Percentiles rank a stretch among this genome's conserved stretches.
phyloP scores from a whole-genome alignment of 129 eudicot genomes.

The Flaveria brownii region DNA sequence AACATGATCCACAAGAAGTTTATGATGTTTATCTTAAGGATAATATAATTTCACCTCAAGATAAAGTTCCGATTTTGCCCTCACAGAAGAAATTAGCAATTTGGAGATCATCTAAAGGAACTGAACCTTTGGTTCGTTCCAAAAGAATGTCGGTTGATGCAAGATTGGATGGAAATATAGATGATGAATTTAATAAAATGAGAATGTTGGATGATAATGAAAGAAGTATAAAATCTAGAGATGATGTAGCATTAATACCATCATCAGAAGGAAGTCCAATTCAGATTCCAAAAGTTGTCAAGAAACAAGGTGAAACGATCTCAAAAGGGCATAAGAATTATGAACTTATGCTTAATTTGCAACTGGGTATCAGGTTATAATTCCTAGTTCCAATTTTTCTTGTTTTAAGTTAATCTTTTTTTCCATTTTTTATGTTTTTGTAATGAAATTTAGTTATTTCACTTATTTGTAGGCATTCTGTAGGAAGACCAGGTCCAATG shows the following conservation, averaged over 20 bases:
- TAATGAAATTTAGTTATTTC: not conserved
- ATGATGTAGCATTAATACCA: constrained; percentile 31
- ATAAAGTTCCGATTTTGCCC: constrained; percentile 70
- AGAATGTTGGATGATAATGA: constrained; percentile 41
- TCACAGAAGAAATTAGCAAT: constrained; percentile 85
- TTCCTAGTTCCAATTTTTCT: not conserved
- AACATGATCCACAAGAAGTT: constrained; percentile 70
- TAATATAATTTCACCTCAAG: constrained; percentile 49
- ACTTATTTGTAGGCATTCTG: constrained; percentile 63
- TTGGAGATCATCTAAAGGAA: constrained; percentile 66
- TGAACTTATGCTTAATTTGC: constrained; percentile 86
- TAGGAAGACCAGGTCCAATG: constrained; percentile 80
- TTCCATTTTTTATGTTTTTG: not conserved
- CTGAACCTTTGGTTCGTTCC: constrained; percentile 47
- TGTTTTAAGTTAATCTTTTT: not conserved
- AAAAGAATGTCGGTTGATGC: constrained; percentile 87
- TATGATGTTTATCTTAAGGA: constrained; percentile 50
- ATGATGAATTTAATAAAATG: constrained; percentile 51
- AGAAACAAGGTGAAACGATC: constrained; percentile 71
- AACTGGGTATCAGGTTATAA: constrained; percentile 72
- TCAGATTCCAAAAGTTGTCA: constrained; percentile 52
- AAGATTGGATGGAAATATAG: constrained; percentile 51
- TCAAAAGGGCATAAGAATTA: constrained; percentile 77
- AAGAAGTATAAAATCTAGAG: constrained; percentile 39
- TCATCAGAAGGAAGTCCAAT: constrained; percentile 57